Conservation (phyloP, 106 monocot species). For the Iris macrosiphon region DNA sequence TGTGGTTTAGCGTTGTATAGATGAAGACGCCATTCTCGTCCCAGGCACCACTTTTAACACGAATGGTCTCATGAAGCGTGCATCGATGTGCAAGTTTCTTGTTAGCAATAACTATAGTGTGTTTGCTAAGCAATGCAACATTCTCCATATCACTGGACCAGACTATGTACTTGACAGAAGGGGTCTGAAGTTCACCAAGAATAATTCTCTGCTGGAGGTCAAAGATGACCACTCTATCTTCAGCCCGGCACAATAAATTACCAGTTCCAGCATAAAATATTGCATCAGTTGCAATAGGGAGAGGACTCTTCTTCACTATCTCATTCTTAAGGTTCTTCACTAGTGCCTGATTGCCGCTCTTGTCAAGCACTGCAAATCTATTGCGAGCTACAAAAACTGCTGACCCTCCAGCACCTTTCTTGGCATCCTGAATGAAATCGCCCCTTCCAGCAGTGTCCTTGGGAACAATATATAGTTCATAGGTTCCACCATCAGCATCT, state of each 20-base stretch:
- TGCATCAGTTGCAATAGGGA: slow-evolving; percentile 42
- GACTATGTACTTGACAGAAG: slow-evolving; percentile 29
- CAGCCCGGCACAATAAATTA: slow-evolving; percentile 48
- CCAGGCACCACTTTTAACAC: slow-evolving; percentile 71
- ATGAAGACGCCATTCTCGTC: slow-evolving; percentile 57
- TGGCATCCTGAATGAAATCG: slow-evolving; percentile 42
- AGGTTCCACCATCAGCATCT: slow-evolving; percentile 50
- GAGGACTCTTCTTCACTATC: slow-evolving; percentile 45
- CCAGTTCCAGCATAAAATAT: slow-evolving; percentile 69
- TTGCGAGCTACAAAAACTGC: slow-evolving; percentile 63
- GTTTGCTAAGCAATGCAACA: slow-evolving; percentile 34
- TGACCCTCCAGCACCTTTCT: slow-evolving; percentile 37
- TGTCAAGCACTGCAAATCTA: slow-evolving; percentile 65
- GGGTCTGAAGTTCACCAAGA: slow-evolving; percentile 29
- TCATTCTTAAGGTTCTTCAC: slow-evolving; percentile 66
- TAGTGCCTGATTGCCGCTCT: slow-evolving; percentile 33
- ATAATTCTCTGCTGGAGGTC: slow-evolving; percentile 34
- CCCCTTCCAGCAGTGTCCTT: slow-evolving; percentile 31
- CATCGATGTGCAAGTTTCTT: slow-evolving; percentile 45
- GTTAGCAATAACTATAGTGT: slow-evolving; percentile 33
- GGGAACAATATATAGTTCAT: slow-evolving; percentile 45
- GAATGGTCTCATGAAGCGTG: slow-evolving; percentile 63
- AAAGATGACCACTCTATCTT: slow-evolving; percentile 40
- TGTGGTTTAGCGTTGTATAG: slow-evolving; percentile 40
- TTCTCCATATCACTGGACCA: slow-evolving; percentile 44